Evolutionary conservation across 352 stramenopile genomes (phyloP).

Genomic region (Pythium apleroticum): DNA sequence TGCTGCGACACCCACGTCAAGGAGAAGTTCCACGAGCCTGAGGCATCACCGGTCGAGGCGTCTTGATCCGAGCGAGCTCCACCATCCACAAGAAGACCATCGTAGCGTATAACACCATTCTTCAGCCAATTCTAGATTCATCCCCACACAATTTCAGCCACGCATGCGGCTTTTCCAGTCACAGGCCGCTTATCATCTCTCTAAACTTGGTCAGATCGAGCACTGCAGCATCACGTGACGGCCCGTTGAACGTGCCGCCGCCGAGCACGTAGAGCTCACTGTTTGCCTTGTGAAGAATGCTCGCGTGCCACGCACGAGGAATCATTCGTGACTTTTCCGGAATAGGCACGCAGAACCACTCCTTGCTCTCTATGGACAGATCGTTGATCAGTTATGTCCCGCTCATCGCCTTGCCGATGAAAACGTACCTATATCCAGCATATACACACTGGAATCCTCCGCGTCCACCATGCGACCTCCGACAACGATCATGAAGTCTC

Average conservation of each 20-base stretch:
- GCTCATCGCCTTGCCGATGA: background rate
- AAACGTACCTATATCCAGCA: conserved; percentile 47
- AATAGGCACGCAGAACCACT: conserved; percentile 53
- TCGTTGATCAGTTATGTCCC: background rate
- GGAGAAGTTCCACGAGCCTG: conserved; percentile 17
- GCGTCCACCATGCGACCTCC: conserved; percentile 48
- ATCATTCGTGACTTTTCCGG: conserved; percentile 29
- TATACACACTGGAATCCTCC: conserved; percentile 49
- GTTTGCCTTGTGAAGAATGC: conserved; percentile 34
- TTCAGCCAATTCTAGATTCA: background rate
- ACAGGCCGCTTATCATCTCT: background rate
- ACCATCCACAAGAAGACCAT: background rate
- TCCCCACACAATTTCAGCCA: background rate
- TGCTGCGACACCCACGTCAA: conserved; percentile 29
- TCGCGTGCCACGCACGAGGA: conserved; percentile 69
- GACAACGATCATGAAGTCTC: conserved; percentile 55
- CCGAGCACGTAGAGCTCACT: conserved; percentile 52
- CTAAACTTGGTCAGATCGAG: conserved; percentile 44
- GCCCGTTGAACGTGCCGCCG: conserved; percentile 59
- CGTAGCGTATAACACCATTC: background rate
- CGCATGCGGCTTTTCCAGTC: background rate
- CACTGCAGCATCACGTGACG: conserved; percentile 50
- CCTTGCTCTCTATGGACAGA: conserved; percentile 15
- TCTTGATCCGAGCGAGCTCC: conserved; percentile 15
- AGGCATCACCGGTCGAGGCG: conserved; percentile 24